phyloP scores from a whole-genome alignment of 441 rosid genomes.

The Biscutella auriculata region DNA sequence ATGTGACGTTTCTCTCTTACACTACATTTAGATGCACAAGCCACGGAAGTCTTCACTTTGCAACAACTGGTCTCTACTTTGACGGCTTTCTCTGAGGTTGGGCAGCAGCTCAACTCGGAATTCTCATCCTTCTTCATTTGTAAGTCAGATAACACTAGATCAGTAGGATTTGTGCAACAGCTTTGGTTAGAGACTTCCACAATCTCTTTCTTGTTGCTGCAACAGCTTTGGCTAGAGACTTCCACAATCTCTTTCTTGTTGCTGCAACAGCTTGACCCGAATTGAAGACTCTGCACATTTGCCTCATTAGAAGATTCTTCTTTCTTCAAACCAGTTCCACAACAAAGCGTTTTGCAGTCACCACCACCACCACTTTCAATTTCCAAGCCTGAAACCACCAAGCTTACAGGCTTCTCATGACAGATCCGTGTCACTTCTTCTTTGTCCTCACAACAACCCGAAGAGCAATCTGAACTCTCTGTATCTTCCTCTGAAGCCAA shows the following conservation, averaged over 20 bases:
- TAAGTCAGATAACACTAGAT: conserved; percentile 7
- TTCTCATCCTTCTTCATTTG: conserved; percentile 10
- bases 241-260: conserved; percentile 8
- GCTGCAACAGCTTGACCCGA: background rate
- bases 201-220: no score
- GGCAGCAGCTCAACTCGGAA: no score
- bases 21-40: conserved; percentile 19
- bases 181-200: no score
- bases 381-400: background rate
- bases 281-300: background rate
- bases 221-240: conserved; percentile 1
- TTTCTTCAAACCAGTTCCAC: conserved; percentile 11
- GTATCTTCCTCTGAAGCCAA: conserved; percentile 8
- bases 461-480: background rate
- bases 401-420: conserved; percentile 3
- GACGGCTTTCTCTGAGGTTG: background rate
- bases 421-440: background rate
- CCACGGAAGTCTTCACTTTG: conserved; percentile 16
- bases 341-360: conserved; percentile 10
- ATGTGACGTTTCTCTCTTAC: conserved; percentile 37
- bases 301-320: background rate
- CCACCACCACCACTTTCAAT: background rate
- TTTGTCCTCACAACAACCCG: background rate
- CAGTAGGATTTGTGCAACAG: background rate
- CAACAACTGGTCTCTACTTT: conserved; percentile 13